Evolutionary conservation across 2,329 filamentous ascomycete genomes (phyloP).

Genomic region (Aspergillus vadensis): DNA sequence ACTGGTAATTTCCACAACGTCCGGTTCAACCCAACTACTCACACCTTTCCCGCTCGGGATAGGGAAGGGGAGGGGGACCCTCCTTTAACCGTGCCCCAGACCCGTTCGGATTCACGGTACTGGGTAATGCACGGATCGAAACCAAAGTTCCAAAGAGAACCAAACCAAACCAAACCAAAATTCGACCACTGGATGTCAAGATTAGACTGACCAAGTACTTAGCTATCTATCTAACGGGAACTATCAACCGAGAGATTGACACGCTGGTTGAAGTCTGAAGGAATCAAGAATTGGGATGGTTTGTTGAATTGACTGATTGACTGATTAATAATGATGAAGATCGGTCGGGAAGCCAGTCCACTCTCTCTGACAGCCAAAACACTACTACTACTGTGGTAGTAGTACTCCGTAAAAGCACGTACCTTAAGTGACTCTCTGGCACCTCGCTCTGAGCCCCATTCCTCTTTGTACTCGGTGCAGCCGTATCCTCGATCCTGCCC

Average conservation of each 20-base stretch:
- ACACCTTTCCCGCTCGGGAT: background rate
- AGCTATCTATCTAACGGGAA: background rate
- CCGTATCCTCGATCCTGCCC: constrained; percentile 7
- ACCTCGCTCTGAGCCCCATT: background rate
- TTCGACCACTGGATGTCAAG: background rate
- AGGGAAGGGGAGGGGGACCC: background rate
- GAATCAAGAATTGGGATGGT: background rate
- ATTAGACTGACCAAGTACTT: too few species aligned
- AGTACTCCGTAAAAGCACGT: too few species aligned
- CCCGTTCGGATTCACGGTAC: constrained; percentile 10
- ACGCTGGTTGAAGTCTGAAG: too few species aligned
- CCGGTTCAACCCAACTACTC: background rate
- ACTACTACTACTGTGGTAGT: too few species aligned
- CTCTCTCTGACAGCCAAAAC: too few species aligned
- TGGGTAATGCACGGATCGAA: constrained; percentile 5
- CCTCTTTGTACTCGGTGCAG: constrained; percentile 7
- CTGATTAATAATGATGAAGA: background rate
- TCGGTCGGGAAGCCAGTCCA: background rate
- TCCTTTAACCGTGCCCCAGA: constrained; percentile 3
- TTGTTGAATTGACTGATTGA: background rate
- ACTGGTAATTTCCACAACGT: background rate
- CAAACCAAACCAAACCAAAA: background rate
- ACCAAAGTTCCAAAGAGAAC: background rate
- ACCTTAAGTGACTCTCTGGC: too few species aligned
- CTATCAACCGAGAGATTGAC: background rate